phyloP scores from a whole-genome alignment of 768 basidiomycete species.

The Porphyrellus cyaneotinctus region DNA sequence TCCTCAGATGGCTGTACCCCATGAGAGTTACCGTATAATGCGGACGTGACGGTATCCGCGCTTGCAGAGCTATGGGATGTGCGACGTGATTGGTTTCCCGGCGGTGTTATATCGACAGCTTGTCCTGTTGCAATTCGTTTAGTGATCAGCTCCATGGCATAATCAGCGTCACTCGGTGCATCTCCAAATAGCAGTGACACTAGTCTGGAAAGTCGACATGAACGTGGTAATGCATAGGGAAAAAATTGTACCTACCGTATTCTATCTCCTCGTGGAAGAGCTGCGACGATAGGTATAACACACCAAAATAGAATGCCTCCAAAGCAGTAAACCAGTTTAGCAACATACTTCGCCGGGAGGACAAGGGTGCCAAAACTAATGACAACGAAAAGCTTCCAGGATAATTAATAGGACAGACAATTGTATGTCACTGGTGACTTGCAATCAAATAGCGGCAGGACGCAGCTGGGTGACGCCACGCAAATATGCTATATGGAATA shows the following conservation, averaged over 20 bases:
- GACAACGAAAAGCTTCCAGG: conserved; percentile 34
- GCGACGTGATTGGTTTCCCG: conserved; percentile 17
- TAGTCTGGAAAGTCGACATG: conserved; percentile 27
- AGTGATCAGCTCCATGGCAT: conserved; percentile 67
- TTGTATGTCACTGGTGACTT: conserved; percentile 11
- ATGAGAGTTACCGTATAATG: not conserved
- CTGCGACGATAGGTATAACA: conserved; percentile 49
- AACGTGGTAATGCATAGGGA: not conserved
- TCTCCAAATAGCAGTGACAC: conserved; percentile 45
- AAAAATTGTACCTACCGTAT: conserved; percentile 37
- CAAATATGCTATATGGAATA: conserved; percentile 45
- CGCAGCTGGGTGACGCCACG: conserved; percentile 56
- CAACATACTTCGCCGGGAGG: conserved; percentile 47
- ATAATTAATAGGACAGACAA: conserved; percentile 1
- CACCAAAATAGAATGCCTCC: conserved; percentile 63
- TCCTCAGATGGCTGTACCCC: conserved; percentile 5
- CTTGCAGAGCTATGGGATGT: conserved; percentile 12
- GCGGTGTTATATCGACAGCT: conserved; percentile 37
- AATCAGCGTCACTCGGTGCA: conserved; percentile 64
- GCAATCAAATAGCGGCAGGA: conserved; percentile 50
- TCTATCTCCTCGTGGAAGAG: conserved; percentile 44
- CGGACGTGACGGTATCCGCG: not conserved
- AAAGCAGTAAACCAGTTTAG: conserved; percentile 44
- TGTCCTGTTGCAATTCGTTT: conserved; percentile 55
- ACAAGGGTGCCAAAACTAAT: conserved; percentile 38